Conservation (phyloP, 2,329 filamentous ascomycete genomes). For the Fusarium sp. region DNA sequence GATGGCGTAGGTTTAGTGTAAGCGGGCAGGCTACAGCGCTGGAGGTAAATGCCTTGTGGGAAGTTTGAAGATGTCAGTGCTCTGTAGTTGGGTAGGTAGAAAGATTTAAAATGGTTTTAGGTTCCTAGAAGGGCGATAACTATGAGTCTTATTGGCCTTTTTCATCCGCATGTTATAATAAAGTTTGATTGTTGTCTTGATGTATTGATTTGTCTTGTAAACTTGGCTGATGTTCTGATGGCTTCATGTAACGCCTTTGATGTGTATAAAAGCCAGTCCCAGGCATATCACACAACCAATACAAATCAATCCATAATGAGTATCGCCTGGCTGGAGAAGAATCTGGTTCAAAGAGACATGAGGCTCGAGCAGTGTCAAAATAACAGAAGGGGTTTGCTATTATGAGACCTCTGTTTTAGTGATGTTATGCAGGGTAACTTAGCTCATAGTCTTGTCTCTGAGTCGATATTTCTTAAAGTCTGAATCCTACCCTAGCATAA, state of each 20-base stretch:
- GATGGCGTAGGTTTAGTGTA: slow-evolving; percentile 20
- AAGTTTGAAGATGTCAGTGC: background rate
- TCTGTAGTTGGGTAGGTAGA: background rate
- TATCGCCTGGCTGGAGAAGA: background rate
- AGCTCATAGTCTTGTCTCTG: background rate
- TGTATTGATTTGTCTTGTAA: too few relatives aligned
- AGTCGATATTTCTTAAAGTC: background rate
- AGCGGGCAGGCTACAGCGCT: slow-evolving; percentile 25
- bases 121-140: background rate
- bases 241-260: too few relatives aligned
- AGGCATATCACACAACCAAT: too few relatives aligned
- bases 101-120: background rate
- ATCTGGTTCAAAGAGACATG: background rate
- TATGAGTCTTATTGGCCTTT: background rate
- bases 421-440: background rate
- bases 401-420: background rate
- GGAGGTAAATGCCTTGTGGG: background rate
- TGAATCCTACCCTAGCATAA: background rate
- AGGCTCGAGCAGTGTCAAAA: background rate
- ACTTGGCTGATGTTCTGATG: too few relatives aligned
- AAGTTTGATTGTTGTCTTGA: too few relatives aligned
- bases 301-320: background rate
- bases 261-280: too few relatives aligned
- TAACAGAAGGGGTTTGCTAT: background rate
- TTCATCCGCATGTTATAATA: background rate